Conservation (phyloP, 768 basidiomycete genomes). For the Termitomyces heimii region DNA sequence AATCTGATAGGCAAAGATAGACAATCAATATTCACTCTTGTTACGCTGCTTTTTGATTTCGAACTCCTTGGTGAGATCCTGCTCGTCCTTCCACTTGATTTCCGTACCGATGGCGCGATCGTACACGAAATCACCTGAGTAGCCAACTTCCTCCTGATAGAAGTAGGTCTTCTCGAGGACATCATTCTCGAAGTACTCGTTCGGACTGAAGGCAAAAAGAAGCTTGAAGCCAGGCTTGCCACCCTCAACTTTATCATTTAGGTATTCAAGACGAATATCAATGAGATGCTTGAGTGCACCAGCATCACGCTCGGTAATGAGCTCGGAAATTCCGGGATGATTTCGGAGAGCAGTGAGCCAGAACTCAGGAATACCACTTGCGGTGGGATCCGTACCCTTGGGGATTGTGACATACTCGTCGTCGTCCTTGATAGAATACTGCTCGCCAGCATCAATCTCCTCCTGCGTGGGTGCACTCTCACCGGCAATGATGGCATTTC, state of each 20-base stretch:
- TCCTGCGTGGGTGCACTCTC: slow-evolving; percentile 63
- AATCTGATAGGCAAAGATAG: background rate
- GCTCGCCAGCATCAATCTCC: slow-evolving; percentile 79
- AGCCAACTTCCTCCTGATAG: slow-evolving; percentile 90
- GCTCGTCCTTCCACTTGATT: slow-evolving; percentile 98
- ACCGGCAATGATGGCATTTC: slow-evolving; percentile 80
- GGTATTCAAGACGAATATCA: slow-evolving; percentile 79
- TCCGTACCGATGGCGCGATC: slow-evolving; percentile 90
- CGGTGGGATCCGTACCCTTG: slow-evolving; percentile 37
- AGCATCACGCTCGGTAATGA: slow-evolving; percentile 92
- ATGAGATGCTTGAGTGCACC: slow-evolving; percentile 76
- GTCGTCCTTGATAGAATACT: slow-evolving; percentile 70
- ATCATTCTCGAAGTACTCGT: slow-evolving; percentile 86
- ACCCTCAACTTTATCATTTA: slow-evolving; percentile 42
- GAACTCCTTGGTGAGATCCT: slow-evolving; percentile 94
- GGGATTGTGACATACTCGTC: slow-evolving; percentile 60
- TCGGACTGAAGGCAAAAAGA: slow-evolving; percentile 70
- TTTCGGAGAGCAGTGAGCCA: slow-evolving; percentile 97
- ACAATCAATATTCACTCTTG: slow-evolving; percentile 63
- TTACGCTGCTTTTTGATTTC: slow-evolving; percentile 99
- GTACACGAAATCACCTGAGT: slow-evolving; percentile 94
- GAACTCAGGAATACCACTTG: slow-evolving; percentile 81
- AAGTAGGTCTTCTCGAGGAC: slow-evolving; percentile 89
- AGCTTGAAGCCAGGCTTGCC: slow-evolving; percentile 90
- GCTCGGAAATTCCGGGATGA: slow-evolving; percentile 77